A percentile compares a stretch with the other conserved stretches of the same genome.
Evolutionary conservation across 2,329 filamentous ascomycete species (phyloP).

Genomic region (Hypoxylon sp.): DNA sequence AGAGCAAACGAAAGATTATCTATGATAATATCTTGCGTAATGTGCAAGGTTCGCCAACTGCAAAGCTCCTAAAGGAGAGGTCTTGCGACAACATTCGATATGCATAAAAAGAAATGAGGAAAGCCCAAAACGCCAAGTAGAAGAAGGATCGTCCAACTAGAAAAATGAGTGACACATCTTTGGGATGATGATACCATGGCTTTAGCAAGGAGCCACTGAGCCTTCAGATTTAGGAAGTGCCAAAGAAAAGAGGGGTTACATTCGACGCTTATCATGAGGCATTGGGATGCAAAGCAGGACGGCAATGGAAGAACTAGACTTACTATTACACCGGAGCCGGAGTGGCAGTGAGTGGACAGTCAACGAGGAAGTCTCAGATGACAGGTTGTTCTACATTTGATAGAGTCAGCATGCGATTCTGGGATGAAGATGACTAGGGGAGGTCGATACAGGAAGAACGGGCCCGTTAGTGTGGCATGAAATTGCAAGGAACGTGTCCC

Average conservation of each 20-base stretch:
- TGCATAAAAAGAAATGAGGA: neutral
- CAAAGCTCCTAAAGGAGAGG: neutral
- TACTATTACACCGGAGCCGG: constrained; percentile 7
- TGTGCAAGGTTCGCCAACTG: neutral
- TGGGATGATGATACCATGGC: neutral
- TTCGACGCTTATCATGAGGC: neutral
- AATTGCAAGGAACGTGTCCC: neutral
- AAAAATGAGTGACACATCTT: neutral
- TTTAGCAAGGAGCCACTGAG: neutral
- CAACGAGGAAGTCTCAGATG: constrained; percentile 2
- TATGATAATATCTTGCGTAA: neutral
- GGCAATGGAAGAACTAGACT: constrained; percentile 3
- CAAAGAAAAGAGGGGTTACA: neutral
- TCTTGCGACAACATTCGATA: neutral
- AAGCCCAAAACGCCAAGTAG: neutral
- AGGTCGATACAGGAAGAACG: neutral
- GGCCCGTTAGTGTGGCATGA: neutral
- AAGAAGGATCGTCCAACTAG: neutral
- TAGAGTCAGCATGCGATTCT: neutral
- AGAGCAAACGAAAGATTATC: neutral
- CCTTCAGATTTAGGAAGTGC: neutral
- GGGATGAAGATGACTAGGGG: neutral
- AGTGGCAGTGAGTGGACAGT: neutral
- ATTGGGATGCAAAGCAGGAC: neutral
- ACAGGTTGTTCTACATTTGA: neutral